phyloP scores from a whole-genome alignment of 2,329 filamentous ascomycete species.

The Chaetomiaceae sp. region DNA sequence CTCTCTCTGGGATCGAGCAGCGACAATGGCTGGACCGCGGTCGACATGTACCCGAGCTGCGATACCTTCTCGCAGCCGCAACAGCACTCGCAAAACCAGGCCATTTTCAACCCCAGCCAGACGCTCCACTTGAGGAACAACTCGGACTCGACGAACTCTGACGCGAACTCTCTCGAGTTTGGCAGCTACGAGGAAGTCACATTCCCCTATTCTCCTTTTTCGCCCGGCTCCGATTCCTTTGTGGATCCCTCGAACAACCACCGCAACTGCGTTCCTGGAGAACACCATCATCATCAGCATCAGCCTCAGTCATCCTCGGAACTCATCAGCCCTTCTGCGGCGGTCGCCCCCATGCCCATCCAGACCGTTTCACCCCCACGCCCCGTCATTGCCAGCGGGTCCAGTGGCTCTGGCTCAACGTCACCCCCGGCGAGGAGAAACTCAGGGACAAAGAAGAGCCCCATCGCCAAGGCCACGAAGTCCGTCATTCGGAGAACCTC shows the following conservation, averaged over 20 bases:
- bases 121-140: constrained; percentile 82
- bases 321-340: constrained; percentile 60
- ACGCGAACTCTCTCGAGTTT: constrained; percentile 61
- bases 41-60: constrained; percentile 68
- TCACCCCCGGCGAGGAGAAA: constrained; percentile 62
- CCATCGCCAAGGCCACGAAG: constrained; percentile 75
- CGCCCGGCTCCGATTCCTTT: constrained; percentile 72
- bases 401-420: constrained; percentile 50
- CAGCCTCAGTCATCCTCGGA: constrained; percentile 40
- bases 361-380: constrained; percentile 56
- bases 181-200: constrained; percentile 75
- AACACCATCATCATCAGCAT: constrained; percentile 41
- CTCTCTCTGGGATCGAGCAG: constrained; percentile 74
- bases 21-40: constrained; percentile 80
- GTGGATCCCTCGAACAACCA: constrained; percentile 54
- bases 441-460: constrained; percentile 67
- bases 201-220: constrained; percentile 73
- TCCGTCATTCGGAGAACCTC: constrained; percentile 74
- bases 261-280: constrained; percentile 56
- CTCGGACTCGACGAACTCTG: constrained; percentile 77
- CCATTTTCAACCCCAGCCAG: constrained; percentile 88
- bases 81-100: constrained; percentile 48
- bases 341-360: constrained; percentile 63
- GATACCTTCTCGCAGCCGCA: constrained; percentile 57
- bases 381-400: constrained; percentile 54